Conservation (phyloP, 306 rosid species). For the Malus fusca region DNA sequence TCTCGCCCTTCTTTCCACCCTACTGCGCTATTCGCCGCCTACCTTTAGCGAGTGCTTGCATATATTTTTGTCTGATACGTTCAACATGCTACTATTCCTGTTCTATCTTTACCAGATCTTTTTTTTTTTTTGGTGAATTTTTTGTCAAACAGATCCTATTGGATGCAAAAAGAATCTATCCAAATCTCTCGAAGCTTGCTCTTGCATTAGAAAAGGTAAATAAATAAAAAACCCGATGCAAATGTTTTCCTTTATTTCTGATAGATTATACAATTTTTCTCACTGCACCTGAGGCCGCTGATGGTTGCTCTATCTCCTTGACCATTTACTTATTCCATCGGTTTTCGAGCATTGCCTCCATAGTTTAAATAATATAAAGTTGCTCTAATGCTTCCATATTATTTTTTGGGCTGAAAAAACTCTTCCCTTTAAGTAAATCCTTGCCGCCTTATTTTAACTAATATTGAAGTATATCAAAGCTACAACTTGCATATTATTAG, state of each 20-base stretch:
- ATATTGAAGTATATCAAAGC: neutral
- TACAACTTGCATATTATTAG: neutral
- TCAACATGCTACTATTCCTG: too few relatives aligned
- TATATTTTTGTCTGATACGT: too few relatives aligned
- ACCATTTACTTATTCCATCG: neutral
- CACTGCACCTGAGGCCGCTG: neutral
- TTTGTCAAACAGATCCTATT: slow-evolving; percentile 60
- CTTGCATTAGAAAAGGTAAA: slow-evolving; percentile 93
- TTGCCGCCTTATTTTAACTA: neutral
- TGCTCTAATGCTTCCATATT: neutral
- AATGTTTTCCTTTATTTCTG: neutral
- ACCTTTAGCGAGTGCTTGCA: too few relatives aligned
- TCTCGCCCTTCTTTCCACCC: too few relatives aligned
- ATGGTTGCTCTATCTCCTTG: neutral
- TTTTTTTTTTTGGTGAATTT: neutral
- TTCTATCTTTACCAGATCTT: neutral
- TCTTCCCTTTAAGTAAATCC: neutral
- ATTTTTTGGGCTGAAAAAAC: neutral
- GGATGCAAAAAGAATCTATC: slow-evolving; percentile 70
- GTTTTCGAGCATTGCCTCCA: neutral
- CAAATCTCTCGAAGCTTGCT: slow-evolving; percentile 82
- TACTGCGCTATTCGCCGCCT: too few relatives aligned
- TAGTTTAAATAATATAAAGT: neutral
- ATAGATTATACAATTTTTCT: too few relatives aligned
- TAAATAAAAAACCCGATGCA: neutral